Conservation (phyloP, 495 filamentous ascomycete genomes). For the Trichocladium uniseriatum region DNA sequence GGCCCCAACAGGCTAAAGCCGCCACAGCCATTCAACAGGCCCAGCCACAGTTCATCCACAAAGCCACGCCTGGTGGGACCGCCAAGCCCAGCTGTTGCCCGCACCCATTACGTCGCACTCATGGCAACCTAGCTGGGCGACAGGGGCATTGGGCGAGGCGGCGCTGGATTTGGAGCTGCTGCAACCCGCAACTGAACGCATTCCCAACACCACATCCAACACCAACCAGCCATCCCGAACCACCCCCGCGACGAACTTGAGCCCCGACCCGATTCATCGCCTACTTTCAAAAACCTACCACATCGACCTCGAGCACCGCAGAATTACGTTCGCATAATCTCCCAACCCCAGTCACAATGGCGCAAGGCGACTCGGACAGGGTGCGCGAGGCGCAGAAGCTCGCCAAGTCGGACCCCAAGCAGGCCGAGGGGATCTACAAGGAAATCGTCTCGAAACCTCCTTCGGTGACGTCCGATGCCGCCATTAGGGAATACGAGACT, state of each 20-base stretch:
- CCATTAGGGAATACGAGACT: conserved; percentile 77
- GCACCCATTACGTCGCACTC: conserved; percentile 24
- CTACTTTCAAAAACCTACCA: neutral
- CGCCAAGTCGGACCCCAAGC: conserved; percentile 62
- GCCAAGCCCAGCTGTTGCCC: conserved; percentile 12
- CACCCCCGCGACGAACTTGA: neutral
- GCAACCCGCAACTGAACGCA: neutral
- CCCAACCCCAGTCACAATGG: conserved; percentile 28
- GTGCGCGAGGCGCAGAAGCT: conserved; percentile 72
- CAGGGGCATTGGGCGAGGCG: conserved; percentile 6
- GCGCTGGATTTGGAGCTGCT: conserved; percentile 18
- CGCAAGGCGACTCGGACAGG: conserved; percentile 37
- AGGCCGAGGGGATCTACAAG: conserved; percentile 77
- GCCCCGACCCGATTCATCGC: neutral
- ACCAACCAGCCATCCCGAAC: neutral
- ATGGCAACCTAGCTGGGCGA: conserved; percentile 23
- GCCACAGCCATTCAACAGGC: conserved; percentile 15
- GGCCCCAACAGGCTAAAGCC: conserved; percentile 22
- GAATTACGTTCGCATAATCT: neutral
- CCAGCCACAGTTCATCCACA: conserved; percentile 4
- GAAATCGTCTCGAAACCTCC: conserved; percentile 78
- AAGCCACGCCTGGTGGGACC: conserved; percentile 10
- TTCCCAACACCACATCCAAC: conserved; percentile 1
- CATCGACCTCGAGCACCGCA: neutral
- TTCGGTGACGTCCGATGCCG: conserved; percentile 68